Base-by-base conservation (phyloP, 2,329 filamentous ascomycete genomes). In the Penicillium hesseltinei region DNA sequence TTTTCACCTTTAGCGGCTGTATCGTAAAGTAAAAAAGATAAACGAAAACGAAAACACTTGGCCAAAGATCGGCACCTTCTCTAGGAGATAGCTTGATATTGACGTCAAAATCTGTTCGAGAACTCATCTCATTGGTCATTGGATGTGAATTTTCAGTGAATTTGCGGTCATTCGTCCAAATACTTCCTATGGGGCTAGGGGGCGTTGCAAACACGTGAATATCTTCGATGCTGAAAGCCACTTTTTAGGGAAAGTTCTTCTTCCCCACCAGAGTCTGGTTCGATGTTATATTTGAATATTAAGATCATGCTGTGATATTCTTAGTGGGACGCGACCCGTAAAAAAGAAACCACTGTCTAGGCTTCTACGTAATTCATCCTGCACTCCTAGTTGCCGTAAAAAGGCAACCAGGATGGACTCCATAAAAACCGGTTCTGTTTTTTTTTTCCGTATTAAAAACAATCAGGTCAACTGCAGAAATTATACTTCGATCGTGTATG, bases 401-500 rank as follows among this genome's bases (percentile, higher is more conserved):
- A 42, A 53, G 54, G 54, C 54, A 56, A 56, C 54, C 42, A 35
- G 17, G n/a, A 43, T 6, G 31, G 31, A 33, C 45, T 44, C 31
- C 38, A 45, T n/a, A 36, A 23, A 36, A 47, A 46, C 25, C 35
- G 8, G 21, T n/a, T 33, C 17, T 54, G 21, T 17, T 33, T 51
- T 42, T 19, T 23, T 21, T 23, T 21, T 5, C 55, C 44, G 53
- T 56, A 45, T 42, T 43, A n/a, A 52, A 56, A 40, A 50, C 46
- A 46, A 56, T 55, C 31, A 31, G 51, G 40, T 57, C 58, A 59
- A 58, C 58, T 50, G 46, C 39, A 44, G 55, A 31, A 47, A 47
- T 54, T 54, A 42, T 43, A 58, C 56, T 62, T 51, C 49, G 50
- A 64, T 62, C 51, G 45, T 54, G 54, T 57, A 51, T 57, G 56